Base-by-base conservation (phyloP, 768 basidiomycete genomes). In the Mrakia hoshinonis region DNA sequence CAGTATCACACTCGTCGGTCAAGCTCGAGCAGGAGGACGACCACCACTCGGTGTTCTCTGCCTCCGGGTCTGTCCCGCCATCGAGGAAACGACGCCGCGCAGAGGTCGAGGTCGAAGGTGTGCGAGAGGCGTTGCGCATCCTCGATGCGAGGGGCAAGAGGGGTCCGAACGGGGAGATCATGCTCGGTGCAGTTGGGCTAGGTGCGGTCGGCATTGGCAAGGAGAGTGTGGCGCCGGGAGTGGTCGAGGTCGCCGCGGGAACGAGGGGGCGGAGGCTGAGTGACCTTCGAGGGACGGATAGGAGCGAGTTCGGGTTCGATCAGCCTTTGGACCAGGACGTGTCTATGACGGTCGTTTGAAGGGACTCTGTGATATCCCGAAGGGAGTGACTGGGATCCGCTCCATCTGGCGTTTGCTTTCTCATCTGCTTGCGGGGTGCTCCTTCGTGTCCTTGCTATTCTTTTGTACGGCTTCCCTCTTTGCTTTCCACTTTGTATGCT, bases 71-170 rank as follows among this genome's bases (percentile, higher is more conserved):
- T 43, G 29, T 49, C 46, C 38, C 48, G 13, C 22, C 47, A 0
- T 48, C 72, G 7, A 20, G 36, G 34, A 67, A 64, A 48, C 51
- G 65, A 13, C 61, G 67, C 22, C 36, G 62, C 38, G 31, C 68
- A 22, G 69, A 66, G 61, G 74, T 78, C 31, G 75, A 77, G 46
- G 68, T 73, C 2, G 75, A 75, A 12, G 76, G 76, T 3, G 75
- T 78, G 49, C 69, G 76, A 31, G 77, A 76, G 69, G 77, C 76
- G 29, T 52, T 77, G 22, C 61, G 72, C 36, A 52, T 77, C 22
- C 73, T 78, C 18, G 77, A 78, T 54, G 70, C 70, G 9, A 46
- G 70, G 22, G 65, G 65, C 12, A 52, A 60, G 46, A 39, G 67
- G 13, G 51, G 39, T 31, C 39, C 39, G 13, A 31, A 31, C 20